A percentile compares a stretch with the other conserved stretches of the same genome.
Evolutionary conservation across 2,329 filamentous ascomycete species (phyloP).

Genomic region (Aureobasidium mangrovei): DNA sequence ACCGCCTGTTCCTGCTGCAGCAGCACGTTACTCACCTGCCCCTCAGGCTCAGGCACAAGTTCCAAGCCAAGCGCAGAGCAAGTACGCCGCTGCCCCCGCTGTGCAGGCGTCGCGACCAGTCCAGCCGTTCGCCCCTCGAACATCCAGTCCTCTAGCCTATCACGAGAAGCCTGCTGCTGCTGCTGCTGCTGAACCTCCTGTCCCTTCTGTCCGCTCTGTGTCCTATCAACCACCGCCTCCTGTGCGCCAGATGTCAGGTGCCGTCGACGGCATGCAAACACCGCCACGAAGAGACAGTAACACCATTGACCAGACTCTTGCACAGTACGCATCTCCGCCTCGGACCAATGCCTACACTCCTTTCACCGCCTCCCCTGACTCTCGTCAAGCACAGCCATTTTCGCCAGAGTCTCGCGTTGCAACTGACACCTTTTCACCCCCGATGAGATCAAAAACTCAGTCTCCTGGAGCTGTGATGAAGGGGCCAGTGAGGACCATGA

Average conservation of each 20-base stretch:
- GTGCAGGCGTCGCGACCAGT: conserved; percentile 26
- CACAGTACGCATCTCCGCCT: conserved; percentile 7
- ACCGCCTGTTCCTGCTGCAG: conserved; percentile 31
- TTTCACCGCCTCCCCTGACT: conserved; percentile 6
- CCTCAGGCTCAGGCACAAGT: conserved; percentile 32
- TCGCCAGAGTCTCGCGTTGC: background rate
- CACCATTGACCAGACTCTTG: background rate
- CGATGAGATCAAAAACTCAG: conserved; percentile 47
- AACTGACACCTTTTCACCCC: conserved; percentile 25
- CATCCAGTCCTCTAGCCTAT: conserved; percentile 55
- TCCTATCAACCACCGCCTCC: conserved; percentile 13
- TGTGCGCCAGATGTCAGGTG: background rate
- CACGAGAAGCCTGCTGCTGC: conserved; percentile 27
- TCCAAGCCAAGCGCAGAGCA: conserved; percentile 27
- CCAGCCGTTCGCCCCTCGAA: conserved; percentile 52
- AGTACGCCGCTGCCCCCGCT: conserved; percentile 29
- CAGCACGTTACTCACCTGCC: conserved; percentile 50
- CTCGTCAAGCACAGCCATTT: background rate
- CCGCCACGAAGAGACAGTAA: conserved; percentile 8
- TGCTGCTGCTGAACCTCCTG: conserved; percentile 19
- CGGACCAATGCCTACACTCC: conserved; percentile 6
- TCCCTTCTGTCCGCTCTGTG: conserved; percentile 2
- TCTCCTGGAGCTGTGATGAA: conserved; percentile 49
- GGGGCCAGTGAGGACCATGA: conserved; percentile 35
- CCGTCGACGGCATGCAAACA: background rate